Evolutionary conservation across 345 rosid species (phyloP).

Genomic region (Chamaenerion angustifolium): DNA sequence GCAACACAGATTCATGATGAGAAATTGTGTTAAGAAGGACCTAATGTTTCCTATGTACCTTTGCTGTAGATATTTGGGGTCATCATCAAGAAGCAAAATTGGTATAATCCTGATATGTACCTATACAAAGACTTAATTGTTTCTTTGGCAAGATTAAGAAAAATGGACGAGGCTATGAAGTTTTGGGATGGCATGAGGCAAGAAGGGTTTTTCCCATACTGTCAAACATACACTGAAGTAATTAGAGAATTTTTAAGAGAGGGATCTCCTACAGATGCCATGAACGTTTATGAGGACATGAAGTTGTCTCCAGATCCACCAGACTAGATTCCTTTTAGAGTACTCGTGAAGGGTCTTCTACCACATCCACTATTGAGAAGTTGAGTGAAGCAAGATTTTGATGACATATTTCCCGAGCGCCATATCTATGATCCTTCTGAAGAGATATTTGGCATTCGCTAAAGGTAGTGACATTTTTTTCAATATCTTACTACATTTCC

Average conservation of each 20-base stretch:
- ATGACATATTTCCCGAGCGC: slow-evolving; percentile 72
- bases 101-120: slow-evolving; percentile 71
- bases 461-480: slow-evolving; percentile 10
- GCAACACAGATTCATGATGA: too few relatives aligned
- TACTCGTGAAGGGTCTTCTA: slow-evolving; percentile 72
- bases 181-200: slow-evolving; percentile 69
- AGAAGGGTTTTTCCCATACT: slow-evolving; percentile 69
- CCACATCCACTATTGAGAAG: slow-evolving; percentile 86
- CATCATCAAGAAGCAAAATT: slow-evolving; percentile 64
- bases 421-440: slow-evolving; percentile 86
- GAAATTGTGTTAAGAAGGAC: too few relatives aligned
- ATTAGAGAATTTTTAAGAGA: slow-evolving; percentile 71
- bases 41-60: neutral
- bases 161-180: slow-evolving; percentile 72
- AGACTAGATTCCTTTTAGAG: slow-evolving; percentile 74
- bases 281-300: slow-evolving; percentile 95
- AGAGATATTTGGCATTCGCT: slow-evolving; percentile 67
- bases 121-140: slow-evolving; percentile 80
- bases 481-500: neutral
- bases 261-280: slow-evolving; percentile 83
- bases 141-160: slow-evolving; percentile 40
- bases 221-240: slow-evolving; percentile 75
- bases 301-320: slow-evolving; percentile 86
- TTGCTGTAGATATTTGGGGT: slow-evolving; percentile 50
- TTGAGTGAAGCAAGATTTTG: slow-evolving; percentile 40